Evolutionary conservation across 2,329 filamentous ascomycete species (phyloP).

Genomic region (Aspergillaceae sp.): DNA sequence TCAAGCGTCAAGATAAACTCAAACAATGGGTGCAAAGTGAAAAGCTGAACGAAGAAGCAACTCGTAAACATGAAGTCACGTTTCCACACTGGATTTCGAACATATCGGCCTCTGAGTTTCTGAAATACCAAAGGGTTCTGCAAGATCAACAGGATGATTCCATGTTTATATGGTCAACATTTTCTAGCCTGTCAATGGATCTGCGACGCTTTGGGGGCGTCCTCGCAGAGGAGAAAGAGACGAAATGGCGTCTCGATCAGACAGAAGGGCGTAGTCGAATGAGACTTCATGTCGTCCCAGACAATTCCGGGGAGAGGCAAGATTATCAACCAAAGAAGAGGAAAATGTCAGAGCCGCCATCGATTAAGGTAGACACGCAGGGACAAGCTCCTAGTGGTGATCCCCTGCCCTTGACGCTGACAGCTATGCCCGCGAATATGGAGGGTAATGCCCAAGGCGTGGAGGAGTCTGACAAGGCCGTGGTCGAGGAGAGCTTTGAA

Average conservation of each 20-base stretch:
- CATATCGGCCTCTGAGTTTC: constrained; percentile 82
- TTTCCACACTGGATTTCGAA: constrained; percentile 92
- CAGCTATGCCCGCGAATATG: constrained; percentile 24
- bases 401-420: constrained; percentile 30
- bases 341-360: constrained; percentile 49
- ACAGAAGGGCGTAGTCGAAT: constrained; percentile 94
- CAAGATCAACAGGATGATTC: constrained; percentile 93
- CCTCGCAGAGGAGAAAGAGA: constrained; percentile 55
- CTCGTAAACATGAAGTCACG: constrained; percentile 74
- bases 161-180: constrained; percentile 64
- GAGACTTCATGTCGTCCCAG: constrained; percentile 77
- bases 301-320: constrained; percentile 58
- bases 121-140: constrained; percentile 78
- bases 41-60: constrained; percentile 58
- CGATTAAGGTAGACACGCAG: constrained; percentile 40
- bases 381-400: constrained; percentile 34
- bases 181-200: constrained; percentile 69
- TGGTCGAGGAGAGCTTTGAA: constrained; percentile 85
- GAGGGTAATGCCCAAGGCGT: constrained; percentile 23
- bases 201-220: constrained; percentile 72
- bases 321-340: constrained; percentile 86
- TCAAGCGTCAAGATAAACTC: constrained; percentile 72
- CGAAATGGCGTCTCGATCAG: constrained; percentile 87
- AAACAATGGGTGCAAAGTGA: constrained; percentile 70
- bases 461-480: constrained; percentile 29